Base-by-base conservation (phyloP, 768 basidiomycete species). In the Rhizopogon salebrosus region DNA sequence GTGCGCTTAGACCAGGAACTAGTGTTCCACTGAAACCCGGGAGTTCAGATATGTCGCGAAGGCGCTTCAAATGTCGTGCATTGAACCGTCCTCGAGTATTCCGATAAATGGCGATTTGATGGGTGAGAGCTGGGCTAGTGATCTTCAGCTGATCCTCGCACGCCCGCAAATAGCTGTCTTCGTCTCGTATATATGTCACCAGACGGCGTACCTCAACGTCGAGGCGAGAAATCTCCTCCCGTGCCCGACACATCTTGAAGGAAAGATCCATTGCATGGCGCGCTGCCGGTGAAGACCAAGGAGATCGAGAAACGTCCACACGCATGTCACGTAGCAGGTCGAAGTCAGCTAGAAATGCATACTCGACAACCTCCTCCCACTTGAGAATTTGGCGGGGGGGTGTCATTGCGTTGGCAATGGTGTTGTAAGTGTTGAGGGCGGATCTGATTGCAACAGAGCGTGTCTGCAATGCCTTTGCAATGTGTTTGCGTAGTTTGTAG, bases 341-440 rank as follows among this genome's bases (percentile, higher is more conserved):
- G 24, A 62, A 62, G 22, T 63, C 52, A 0, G 58, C 48, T 14
- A 31, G 39, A 9, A 13, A 62, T 0, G 43, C 53, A 9, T 42
- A 54, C 10, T 68, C 49, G 1, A 66, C 51, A 0, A 71, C 60
- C 10, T 55, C 49, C 7, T 65, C 56, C 60, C 61, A 65, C 6
- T 52, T 20, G 2, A 55, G 38, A 0, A 7, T 37, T 8, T 60
- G 65, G 8, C 18, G 46, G 6, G 41, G 42, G 29, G 56, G 0
- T 4, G 4, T 5, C 20, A 22, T 22, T 5, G 10, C 4, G 3
- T 11, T 39, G 2, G 20, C 38, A 13, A 39, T 6, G 5, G 10
- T 0, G 2, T 39, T 39, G 5, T 39, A 39, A 1, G 38, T 22
- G 8, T 50, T 34, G 23, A 55, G 53, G 0, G 67, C 62, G 2